These are phyloP conservation scores for Suhomyces canberraensis DNA, from an alignment of 805 yeast species.

Conservation along the genomic window DNA sequence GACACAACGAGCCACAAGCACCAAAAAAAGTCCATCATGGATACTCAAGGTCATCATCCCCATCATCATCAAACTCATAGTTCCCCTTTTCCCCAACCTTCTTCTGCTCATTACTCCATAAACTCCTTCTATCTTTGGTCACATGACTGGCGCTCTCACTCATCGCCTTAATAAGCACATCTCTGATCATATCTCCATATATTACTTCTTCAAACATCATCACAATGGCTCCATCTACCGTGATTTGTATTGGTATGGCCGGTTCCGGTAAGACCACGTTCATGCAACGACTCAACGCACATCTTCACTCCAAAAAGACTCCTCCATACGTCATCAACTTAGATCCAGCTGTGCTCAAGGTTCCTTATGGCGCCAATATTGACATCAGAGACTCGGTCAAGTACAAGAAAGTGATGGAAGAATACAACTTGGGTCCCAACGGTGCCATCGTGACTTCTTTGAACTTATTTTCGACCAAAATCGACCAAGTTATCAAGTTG, in stretches of 20 bases:
- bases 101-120: too few species aligned
- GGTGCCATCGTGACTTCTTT: constrained; percentile 97
- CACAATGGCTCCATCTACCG: constrained; percentile 35
- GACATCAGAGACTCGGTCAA: constrained; percentile 96
- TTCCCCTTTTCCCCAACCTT: too few species aligned
- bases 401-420: constrained; percentile 94
- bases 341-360: constrained; percentile 93
- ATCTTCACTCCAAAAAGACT: constrained; percentile 64
- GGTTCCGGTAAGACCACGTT: constrained; percentile 94
- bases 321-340: constrained; percentile 91
- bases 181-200: neutral
- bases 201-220: neutral
- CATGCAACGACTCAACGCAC: constrained; percentile 90
- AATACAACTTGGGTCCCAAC: constrained; percentile 92
- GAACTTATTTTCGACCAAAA: constrained; percentile 88
- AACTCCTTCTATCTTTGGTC: too few species aligned
- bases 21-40: too few species aligned
- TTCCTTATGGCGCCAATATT: constrained; percentile 92
- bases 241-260: constrained; percentile 54
- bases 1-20: too few species aligned
- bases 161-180: neutral
- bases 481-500: constrained; percentile 87
- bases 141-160: neutral
- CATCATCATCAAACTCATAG: too few species aligned
- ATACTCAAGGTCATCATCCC: too few species aligned